Conservation (phyloP, 805 yeast species). For the Lipomyces starkeyi region DNA sequence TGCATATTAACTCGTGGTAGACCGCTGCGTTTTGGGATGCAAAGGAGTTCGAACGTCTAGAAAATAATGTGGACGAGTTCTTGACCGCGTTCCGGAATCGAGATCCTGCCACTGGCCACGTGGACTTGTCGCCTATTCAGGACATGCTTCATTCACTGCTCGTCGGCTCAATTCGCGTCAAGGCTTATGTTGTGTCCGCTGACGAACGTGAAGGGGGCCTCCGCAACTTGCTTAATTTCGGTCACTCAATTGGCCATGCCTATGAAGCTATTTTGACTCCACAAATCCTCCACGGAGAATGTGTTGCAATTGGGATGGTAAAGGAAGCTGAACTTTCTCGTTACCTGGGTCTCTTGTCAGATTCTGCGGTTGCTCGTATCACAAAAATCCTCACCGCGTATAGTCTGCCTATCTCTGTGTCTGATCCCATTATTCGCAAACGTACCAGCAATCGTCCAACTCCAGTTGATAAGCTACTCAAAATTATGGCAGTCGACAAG, state of each 20-base stretch:
- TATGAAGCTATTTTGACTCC: conserved; percentile 98
- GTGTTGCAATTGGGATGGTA: conserved; percentile 97
- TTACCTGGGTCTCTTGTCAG: conserved; percentile 83
- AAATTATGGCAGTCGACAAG: conserved; percentile 94
- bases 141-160: conserved; percentile 82
- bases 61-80: conserved; percentile 71
- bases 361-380: conserved; percentile 92
- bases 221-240: conserved; percentile 90
- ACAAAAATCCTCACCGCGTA: conserved; percentile 82
- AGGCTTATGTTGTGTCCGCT: conserved; percentile 89
- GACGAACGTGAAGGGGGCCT: conserved; percentile 97
- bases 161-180: conserved; percentile 82
- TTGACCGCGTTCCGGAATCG: conserved; percentile 66
- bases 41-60: conserved; percentile 82
- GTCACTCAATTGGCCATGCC: conserved; percentile 98
- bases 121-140: conserved; percentile 70
- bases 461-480: conserved; percentile 74
- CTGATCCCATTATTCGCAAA: conserved; percentile 72
- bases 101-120: conserved; percentile 50
- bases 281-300: conserved; percentile 95
- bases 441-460: conserved; percentile 72
- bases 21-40: conserved; percentile 99
- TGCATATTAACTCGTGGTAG: conserved; percentile 32
- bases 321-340: conserved; percentile 95
- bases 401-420: conserved; percentile 79